Conservation (phyloP, 2,329 filamentous ascomycete genomes). For the Aspergillus sp. region DNA sequence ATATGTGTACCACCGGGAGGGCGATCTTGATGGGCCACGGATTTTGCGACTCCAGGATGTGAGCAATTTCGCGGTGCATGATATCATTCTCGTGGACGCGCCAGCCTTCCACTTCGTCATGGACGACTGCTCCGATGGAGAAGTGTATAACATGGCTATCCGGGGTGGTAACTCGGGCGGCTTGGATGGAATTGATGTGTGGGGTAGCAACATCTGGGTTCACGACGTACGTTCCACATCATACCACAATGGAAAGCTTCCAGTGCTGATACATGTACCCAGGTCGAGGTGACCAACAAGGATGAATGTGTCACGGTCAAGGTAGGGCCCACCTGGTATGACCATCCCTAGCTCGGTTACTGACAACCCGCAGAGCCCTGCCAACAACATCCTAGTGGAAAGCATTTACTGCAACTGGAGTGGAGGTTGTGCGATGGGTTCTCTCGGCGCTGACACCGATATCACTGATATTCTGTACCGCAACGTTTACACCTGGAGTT, state of each 20-base stretch:
- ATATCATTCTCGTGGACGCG: conserved; percentile 52
- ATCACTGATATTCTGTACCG: conserved; percentile 57
- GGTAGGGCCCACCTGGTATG: conserved; percentile 19
- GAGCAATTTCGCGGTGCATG: conserved; percentile 52
- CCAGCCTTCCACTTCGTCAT: conserved; percentile 55
- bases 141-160: conserved; percentile 59
- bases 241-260: not conserved
- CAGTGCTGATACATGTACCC: not conserved
- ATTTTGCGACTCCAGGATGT: conserved; percentile 50
- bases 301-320: conserved; percentile 63
- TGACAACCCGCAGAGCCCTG: conserved; percentile 40
- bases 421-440: conserved; percentile 62
- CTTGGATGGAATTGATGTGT: conserved; percentile 60
- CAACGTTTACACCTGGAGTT: conserved; percentile 61
- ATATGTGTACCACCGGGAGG: conserved; percentile 50
- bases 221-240: conserved; percentile 48
- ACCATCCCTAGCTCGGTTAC: not conserved
- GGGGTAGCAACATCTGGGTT: conserved; percentile 57
- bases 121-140: conserved; percentile 54
- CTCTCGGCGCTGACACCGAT: conserved; percentile 51
- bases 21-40: conserved; percentile 45
- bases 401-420: conserved; percentile 64
- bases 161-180: conserved; percentile 55
- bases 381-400: conserved; percentile 59
- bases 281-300: conserved; percentile 62